Base-by-base conservation (phyloP, 257 asterid genomes). In the Agastache rugosa region DNA sequence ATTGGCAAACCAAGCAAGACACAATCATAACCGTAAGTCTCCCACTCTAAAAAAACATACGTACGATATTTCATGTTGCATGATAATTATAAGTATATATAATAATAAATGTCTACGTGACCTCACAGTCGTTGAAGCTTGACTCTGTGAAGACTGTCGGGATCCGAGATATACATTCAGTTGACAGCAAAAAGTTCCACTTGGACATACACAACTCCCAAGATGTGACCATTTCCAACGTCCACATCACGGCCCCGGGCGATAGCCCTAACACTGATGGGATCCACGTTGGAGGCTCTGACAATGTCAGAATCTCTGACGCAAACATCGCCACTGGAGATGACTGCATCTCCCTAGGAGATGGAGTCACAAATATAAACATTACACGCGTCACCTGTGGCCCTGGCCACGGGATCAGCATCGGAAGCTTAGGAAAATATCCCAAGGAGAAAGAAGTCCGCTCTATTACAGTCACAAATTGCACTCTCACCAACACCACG, bases 231-330 rank as follows among this genome's bases (percentile, higher is more conserved):
- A 11, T 83, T 17, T 6, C 8, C 55, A 23, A 55, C 22, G 27
- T 83, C 16, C 2, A 5, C 5, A 19, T 81, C 10, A 8, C n/a
- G 1, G 83, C 87, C 8, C 87, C 85, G 1, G 56, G 0, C 25
- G 5, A 78, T 6, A 83, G 87, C 73, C 77, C 83, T 14, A 83
- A 83, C 87, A 83, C 87, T 0, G 85, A 83, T 20, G 87, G 87
- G 0, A 60, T 83, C 69, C 87, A 83, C 79, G 5, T 83, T 1
- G 71, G 44, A 5, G 39, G 10, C 16, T 83, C 84, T 39, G 25
- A 23, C 45, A 8, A 5, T 2, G 12, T 83, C 12, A 77, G 3
- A 7, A 55, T 83, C 39, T 20, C 17, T 1, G 42, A 53, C 3
- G 15, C 63, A 0, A 6, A 3, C 4, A 72, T 83, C 12, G 27